phyloP scores from a whole-genome alignment of 2,329 filamentous ascomycete species.

The Diaporthe citrichinensis region DNA sequence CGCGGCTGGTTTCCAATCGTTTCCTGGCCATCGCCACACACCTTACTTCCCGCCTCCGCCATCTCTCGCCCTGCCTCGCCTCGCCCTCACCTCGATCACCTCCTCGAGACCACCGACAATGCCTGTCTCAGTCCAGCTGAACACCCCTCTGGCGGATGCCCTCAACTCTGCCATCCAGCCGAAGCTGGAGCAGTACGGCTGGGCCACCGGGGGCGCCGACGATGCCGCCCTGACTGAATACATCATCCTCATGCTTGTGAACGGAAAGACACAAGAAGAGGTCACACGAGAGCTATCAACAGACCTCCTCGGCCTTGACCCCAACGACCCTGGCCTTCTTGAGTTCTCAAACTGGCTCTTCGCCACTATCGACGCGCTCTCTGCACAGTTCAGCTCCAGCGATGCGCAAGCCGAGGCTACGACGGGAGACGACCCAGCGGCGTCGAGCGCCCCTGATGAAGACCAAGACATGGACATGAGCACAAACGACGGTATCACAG shows the following conservation, averaged over 20 bases:
- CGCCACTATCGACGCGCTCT: constrained; percentile 80
- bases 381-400: constrained; percentile 72
- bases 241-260: constrained; percentile 96
- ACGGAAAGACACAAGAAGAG: constrained; percentile 92
- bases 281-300: constrained; percentile 89
- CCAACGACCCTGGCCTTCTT: constrained; percentile 85
- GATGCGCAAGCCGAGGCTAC: constrained; percentile 50
- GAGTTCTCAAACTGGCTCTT: constrained; percentile 97
- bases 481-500: constrained; percentile 58
- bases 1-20: constrained; percentile 16
- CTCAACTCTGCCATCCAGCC: constrained; percentile 87
- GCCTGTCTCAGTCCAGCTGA: constrained; percentile 82
- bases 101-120: constrained; percentile 63
- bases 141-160: constrained; percentile 87
- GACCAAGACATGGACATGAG: constrained; percentile 82
- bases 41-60: constrained; percentile 1
- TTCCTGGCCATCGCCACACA: background rate
- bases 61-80: background rate
- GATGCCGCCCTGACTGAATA: constrained; percentile 93
- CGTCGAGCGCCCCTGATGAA: constrained; percentile 49
- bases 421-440: constrained; percentile 53
- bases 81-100: constrained; percentile 1
- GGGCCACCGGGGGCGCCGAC: constrained; percentile 83
- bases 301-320: constrained; percentile 85
- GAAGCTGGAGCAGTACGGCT: constrained; percentile 93